Conservation (phyloP, 2,329 filamentous ascomycete species). For the Pseudocercospora crystallina region DNA sequence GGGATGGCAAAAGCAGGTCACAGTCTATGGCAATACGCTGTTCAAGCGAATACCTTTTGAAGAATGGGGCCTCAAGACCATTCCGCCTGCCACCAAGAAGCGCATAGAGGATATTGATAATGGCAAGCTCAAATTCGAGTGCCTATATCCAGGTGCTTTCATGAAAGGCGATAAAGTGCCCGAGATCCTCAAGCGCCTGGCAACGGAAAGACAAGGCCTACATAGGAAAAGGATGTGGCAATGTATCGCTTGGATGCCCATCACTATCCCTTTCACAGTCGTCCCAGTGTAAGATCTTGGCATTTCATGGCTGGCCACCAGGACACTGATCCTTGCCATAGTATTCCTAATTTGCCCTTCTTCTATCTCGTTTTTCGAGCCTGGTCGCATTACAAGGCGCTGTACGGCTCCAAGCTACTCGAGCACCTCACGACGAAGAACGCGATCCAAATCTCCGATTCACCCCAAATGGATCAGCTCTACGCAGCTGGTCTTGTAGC, state of each 20-base stretch:
- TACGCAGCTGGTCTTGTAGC: conserved; percentile 60
- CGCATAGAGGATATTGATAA: conserved; percentile 63
- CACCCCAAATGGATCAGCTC: conserved; percentile 68
- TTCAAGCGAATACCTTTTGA: conserved; percentile 89
- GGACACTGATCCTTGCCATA: conserved; percentile 39
- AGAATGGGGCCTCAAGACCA: conserved; percentile 96
- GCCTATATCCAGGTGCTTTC: conserved; percentile 69
- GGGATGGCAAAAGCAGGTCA: conserved; percentile 83
- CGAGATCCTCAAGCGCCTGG: conserved; percentile 66
- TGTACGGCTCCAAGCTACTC: conserved; percentile 80
- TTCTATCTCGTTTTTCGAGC: conserved; percentile 92
- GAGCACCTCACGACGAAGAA: conserved; percentile 76
- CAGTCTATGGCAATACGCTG: conserved; percentile 80
- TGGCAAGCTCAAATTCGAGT: conserved; percentile 54
- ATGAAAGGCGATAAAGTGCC: conserved; percentile 63
- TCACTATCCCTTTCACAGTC: conserved; percentile 77
- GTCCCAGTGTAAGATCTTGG: conserved; percentile 71
- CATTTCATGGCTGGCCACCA: conserved; percentile 1
- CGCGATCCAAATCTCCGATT: conserved; percentile 66
- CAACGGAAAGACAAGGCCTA: conserved; percentile 75
- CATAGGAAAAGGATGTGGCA: conserved; percentile 76
- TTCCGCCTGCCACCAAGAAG: conserved; percentile 74
- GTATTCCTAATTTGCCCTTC: conserved; percentile 90
- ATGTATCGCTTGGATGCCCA: conserved; percentile 79
- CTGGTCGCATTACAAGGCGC: conserved; percentile 87